Conservation (phyloP, 345 rosid genomes). For the Excoecaria agallocha region DNA sequence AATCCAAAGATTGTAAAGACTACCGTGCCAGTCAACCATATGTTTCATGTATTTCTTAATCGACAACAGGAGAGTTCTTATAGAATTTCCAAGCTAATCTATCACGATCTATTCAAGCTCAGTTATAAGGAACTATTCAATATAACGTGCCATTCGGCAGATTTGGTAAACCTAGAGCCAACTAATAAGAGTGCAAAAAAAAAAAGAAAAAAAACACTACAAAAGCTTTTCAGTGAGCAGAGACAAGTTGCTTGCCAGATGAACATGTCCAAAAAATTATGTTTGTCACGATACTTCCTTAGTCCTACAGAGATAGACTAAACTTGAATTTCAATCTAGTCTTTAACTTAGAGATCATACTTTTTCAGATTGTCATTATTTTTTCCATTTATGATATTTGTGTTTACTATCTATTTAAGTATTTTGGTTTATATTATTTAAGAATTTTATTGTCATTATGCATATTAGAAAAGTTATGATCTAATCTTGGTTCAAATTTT, state of each 20-base stretch:
- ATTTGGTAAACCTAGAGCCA: background rate
- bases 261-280: background rate
- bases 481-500: too few relatives aligned
- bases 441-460: too few relatives aligned
- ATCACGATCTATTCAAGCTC: background rate
- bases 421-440: too few relatives aligned
- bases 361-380: background rate
- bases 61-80: background rate
- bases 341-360: background rate
- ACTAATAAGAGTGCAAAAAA: background rate
- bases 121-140: background rate
- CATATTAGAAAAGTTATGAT: too few relatives aligned
- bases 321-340: background rate
- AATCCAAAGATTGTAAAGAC: too few relatives aligned
- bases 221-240: background rate
- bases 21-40: too few relatives aligned
- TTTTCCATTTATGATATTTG: background rate
- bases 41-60: too few relatives aligned
- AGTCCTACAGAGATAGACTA: too few relatives aligned
- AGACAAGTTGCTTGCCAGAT: background rate
- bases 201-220: too few relatives aligned
- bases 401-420: background rate
- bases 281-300: background rate
- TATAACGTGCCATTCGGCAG: background rate
- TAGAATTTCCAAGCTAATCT: background rate